phyloP scores from a whole-genome alignment of 768 basidiomycete genomes.

The Neoboletus subvelutipes region DNA sequence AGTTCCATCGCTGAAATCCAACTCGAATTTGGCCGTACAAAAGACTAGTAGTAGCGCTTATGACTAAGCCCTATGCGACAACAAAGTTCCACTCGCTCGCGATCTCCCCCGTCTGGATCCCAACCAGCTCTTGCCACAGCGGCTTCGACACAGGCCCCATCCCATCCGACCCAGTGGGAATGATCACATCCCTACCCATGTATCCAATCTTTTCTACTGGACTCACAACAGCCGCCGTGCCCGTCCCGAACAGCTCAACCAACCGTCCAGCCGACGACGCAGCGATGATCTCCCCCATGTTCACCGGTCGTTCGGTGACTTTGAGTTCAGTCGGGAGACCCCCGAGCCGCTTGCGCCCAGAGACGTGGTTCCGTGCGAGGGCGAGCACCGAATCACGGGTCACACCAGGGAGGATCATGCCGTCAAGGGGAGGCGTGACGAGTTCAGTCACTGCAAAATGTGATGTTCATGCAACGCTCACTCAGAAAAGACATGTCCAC shows the following conservation, averaged over 20 bases:
- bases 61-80: slow-evolving; percentile 30
- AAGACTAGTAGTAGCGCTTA: slow-evolving; percentile 5
- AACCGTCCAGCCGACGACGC: slow-evolving; percentile 42
- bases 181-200: slow-evolving; percentile 49
- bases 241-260: slow-evolving; percentile 51
- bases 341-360: slow-evolving; percentile 43
- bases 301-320: slow-evolving; percentile 68
- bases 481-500: slow-evolving; percentile 11
- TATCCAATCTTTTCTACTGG: slow-evolving; percentile 59
- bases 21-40: not conserved
- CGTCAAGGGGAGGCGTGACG: slow-evolving; percentile 64
- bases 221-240: slow-evolving; percentile 54
- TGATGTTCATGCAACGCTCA: not conserved
- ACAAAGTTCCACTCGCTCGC: slow-evolving; percentile 78
- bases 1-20: slow-evolving; percentile 45
- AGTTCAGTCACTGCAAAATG: slow-evolving; percentile 47
- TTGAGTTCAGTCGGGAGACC: slow-evolving; percentile 55
- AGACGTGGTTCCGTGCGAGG: slow-evolving; percentile 57
- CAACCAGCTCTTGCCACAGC: slow-evolving; percentile 49
- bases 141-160: slow-evolving; percentile 67
- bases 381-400: slow-evolving; percentile 54
- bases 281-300: slow-evolving; percentile 71
- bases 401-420: slow-evolving; percentile 68
- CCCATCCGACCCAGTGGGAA: slow-evolving; percentile 64
- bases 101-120: slow-evolving; percentile 75